Base-by-base conservation (phyloP, 177 flowering plant genomes). In the Telopea speciosissima region DNA sequence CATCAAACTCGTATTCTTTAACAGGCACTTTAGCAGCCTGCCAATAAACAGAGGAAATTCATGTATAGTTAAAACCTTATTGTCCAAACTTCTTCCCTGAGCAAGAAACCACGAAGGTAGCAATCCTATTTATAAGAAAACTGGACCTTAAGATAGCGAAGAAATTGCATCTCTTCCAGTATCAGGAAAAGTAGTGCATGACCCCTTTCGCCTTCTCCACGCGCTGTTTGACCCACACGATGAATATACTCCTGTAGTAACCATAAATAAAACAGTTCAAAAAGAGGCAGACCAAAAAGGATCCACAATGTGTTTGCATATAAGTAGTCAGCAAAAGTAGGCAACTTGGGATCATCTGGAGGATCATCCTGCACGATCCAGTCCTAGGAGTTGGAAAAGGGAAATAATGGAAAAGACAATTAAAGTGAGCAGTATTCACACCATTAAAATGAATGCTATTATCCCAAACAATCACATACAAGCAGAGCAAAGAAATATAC, bases 311-410 rank as follows among this genome's bases (percentile, higher is more conserved):
- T 1, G 49, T 44, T 44, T 44, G 49, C 49, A 44, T 9, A 2
- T 9, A 44, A 44, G 14, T 9, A 19, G 36, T 24, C 24, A 42
- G 23, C 23, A 45, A 70, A 9, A 14, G 25, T 67, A 24, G 17
- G 66, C 23, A 95, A 97, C 99, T 88, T 91, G 31, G 97, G 95
- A 59, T 93, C 92, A 83, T 93, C 98, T 24, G 98, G 99, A 66
- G 98, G 98, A 77, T 96, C 99, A 82, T 81, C 93, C 79, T 93
- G 97, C 69, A 96, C 85, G 70, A 91, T 90, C 98, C 98, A 96
- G 78, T 96, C 99, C 99, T 95, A 75, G 71, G 79, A 65, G 40
- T 8, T 56, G 63, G 28, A 49, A 73, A 26, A 21, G 59, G 49
- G 31, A 28, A 28, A 28, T 28, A 44, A 44, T 44, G 9, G 14